phyloP scores from a whole-genome alignment of 1,284 basidiomycete species.

The Ceratobasidium theobromae region DNA sequence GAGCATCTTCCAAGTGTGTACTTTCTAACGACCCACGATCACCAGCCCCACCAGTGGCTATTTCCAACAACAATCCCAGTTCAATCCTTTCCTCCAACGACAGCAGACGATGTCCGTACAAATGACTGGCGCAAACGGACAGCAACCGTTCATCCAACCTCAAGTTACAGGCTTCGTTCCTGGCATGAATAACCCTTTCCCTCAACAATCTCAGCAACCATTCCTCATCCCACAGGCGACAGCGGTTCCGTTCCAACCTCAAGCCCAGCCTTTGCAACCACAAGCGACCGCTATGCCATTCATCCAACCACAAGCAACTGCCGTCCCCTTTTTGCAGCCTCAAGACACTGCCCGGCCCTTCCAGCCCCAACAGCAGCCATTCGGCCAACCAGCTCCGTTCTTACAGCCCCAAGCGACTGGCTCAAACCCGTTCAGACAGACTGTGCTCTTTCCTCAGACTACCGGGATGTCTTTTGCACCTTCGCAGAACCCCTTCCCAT shows the following conservation, averaged over 20 bases:
- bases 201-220: conserved; percentile 35
- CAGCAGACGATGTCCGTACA: conserved; percentile 44
- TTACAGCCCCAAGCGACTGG: conserved; percentile 47
- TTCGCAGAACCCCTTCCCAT: conserved; percentile 40
- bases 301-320: conserved; percentile 41
- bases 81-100: conserved; percentile 78
- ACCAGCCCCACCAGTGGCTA: conserved; percentile 55
- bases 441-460: conserved; percentile 50
- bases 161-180: conserved; percentile 61
- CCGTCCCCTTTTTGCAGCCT: conserved; percentile 43
- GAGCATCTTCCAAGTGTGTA: conserved; percentile 10
- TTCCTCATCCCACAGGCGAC: conserved; percentile 35
- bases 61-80: conserved; percentile 62
- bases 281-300: conserved; percentile 41
- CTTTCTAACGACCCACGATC: conserved; percentile 33
- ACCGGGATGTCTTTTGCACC: conserved; percentile 48
- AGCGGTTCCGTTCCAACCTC: conserved; percentile 33
- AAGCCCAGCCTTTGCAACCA: conserved; percentile 37
- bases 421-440: conserved; percentile 53
- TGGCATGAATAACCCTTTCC: conserved; percentile 19
- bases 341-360: conserved; percentile 42
- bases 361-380: conserved; percentile 40
- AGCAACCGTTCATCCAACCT: conserved; percentile 46
- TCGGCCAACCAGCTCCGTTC: conserved; percentile 44
- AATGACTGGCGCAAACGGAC: conserved; percentile 39